These are phyloP conservation scores for Saxophila tyrrhenica DNA, from an alignment of 495 filamentous ascomycete species.

Conservation along the genomic window DNA sequence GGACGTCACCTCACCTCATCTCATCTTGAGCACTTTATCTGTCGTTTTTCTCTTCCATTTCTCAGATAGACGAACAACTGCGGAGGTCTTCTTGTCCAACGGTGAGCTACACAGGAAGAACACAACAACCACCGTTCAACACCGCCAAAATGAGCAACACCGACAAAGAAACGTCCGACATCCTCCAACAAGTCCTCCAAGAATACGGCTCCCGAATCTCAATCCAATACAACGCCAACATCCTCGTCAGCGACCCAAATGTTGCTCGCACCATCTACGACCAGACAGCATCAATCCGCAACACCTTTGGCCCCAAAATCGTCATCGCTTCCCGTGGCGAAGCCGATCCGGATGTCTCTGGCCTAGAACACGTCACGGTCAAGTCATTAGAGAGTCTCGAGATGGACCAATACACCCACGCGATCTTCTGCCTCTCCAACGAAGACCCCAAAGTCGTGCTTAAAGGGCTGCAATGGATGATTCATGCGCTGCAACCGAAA, in stretches of 20 bases:
- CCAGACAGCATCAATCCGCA: background rate
- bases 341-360: background rate
- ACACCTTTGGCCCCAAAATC: conserved; percentile 13
- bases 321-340: conserved; percentile 1
- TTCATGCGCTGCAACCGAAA: conserved; percentile 14
- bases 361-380: background rate
- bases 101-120: too few species aligned
- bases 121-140: too few species aligned
- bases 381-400: background rate
- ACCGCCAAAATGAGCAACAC: background rate
- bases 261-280: conserved; percentile 2
- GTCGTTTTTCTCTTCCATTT: too few species aligned
- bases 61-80: too few species aligned
- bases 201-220: conserved; percentile 7
- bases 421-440: conserved; percentile 5
- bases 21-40: background rate
- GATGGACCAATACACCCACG: conserved; percentile 17
- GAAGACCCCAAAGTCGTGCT: conserved; percentile 10
- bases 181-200: conserved; percentile 4
- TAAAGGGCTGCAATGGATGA: conserved; percentile 12
- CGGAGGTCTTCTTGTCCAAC: too few species aligned
- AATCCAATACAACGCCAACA: conserved; percentile 11
- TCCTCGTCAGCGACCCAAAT: conserved; percentile 9
- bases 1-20: background rate
- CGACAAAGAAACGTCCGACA: background rate